phyloP scores from a whole-genome alignment of 495 filamentous ascomycete genomes.

The Penicillium longicatenatum region DNA sequence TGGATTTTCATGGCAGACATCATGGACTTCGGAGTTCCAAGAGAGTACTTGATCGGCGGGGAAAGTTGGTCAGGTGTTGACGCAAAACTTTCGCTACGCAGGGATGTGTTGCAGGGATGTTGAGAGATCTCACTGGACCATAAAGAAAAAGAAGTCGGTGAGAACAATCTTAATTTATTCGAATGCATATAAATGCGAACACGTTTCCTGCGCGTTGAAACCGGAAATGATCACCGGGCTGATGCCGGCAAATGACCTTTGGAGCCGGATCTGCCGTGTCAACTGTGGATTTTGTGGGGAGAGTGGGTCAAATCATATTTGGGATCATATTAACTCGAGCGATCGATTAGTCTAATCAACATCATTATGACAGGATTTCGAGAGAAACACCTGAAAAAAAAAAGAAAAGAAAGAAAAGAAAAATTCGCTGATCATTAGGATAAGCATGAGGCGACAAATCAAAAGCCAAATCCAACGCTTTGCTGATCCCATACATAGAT shows the following conservation, averaged over 20 bases:
- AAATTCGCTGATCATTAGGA: constrained; percentile 3
- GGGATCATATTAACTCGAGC: constrained; percentile 12
- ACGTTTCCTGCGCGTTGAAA: neutral
- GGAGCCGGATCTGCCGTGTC: constrained; percentile 22
- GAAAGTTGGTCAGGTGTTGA: neutral
- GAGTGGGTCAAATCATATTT: constrained; percentile 25
- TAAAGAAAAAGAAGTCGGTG: neutral
- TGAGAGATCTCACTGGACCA: neutral
- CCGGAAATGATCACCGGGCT: constrained; percentile 2
- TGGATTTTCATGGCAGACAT: neutral
- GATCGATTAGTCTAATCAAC: constrained; percentile 27
- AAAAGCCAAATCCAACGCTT: constrained; percentile 8
- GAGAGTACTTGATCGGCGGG: neutral
- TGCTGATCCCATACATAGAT: constrained; percentile 7
- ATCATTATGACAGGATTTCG: constrained; percentile 3
- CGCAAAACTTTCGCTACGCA: neutral
- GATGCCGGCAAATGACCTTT: constrained; percentile 11
- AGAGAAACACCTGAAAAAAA: constrained; percentile 1
- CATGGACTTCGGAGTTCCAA: neutral
- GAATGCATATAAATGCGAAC: constrained; percentile 1
- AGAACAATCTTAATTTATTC: neutral
- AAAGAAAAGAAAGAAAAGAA: neutral
- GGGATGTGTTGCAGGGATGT: neutral
- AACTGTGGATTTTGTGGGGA: neutral
- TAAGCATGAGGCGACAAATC: constrained; percentile 1